Conservation (phyloP, 495 filamentous ascomycete species). For the Bathelium albidoporum region DNA sequence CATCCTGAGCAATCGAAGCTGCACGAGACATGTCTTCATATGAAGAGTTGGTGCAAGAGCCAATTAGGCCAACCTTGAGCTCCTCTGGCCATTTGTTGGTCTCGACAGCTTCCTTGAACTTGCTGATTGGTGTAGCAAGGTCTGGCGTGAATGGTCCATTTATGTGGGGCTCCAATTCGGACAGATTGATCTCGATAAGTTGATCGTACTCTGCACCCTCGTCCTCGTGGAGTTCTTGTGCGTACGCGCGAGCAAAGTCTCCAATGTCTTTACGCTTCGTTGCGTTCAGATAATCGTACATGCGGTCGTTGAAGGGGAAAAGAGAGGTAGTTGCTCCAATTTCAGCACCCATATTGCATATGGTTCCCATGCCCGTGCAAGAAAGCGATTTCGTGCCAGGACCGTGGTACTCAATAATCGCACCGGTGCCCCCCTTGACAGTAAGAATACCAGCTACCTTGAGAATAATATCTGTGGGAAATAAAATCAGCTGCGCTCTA, state of each 20-base stretch:
- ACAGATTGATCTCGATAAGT: slow-evolving; percentile 89
- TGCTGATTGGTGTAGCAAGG: slow-evolving; percentile 93
- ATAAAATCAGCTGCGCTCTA: too few species aligned
- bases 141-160: slow-evolving; percentile 99
- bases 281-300: slow-evolving; percentile 88
- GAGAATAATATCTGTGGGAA: slow-evolving; percentile 96
- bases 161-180: slow-evolving; percentile 91
- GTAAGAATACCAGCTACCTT: slow-evolving; percentile 97
- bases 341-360: slow-evolving; percentile 67
- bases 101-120: slow-evolving; percentile 92
- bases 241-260: slow-evolving; percentile 76
- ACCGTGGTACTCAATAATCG: slow-evolving; percentile 91
- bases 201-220: slow-evolving; percentile 95
- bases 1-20: slow-evolving; percentile 90
- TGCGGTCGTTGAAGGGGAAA: slow-evolving; percentile 97
- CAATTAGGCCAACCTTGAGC: slow-evolving; percentile 91
- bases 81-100: slow-evolving; percentile 94
- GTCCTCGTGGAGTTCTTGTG: slow-evolving; percentile 78
- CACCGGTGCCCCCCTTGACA: slow-evolving; percentile 95
- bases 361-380: slow-evolving; percentile 55
- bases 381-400: slow-evolving; percentile 66
- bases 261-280: slow-evolving; percentile 89
- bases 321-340: slow-evolving; percentile 96
- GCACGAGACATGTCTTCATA: slow-evolving; percentile 98
- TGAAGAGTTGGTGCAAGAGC: slow-evolving; percentile 98